Conservation (phyloP, 2,329 filamentous ascomycete genomes). For the Taxawa tesnikishii region DNA sequence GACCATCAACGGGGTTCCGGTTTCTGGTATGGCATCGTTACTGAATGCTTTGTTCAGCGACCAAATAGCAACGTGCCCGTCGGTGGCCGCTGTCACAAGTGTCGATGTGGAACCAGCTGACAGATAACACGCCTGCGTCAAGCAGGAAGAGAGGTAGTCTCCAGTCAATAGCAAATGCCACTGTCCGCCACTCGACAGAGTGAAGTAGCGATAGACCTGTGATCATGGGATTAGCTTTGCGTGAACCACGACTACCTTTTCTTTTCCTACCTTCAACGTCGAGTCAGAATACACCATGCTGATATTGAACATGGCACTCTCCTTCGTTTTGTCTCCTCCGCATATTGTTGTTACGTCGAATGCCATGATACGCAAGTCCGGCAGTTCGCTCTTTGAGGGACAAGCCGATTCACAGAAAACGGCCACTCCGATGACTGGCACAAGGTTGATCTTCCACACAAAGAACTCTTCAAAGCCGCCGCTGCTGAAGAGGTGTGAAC, state of each 20-base stretch:
- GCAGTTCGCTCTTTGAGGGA: constrained; percentile 36
- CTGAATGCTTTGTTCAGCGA: constrained; percentile 2
- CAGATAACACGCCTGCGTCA: constrained; percentile 47
- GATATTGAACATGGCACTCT: constrained; percentile 38
- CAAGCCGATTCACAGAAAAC: constrained; percentile 40
- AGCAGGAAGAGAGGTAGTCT: constrained; percentile 44
- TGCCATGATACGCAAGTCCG: constrained; percentile 68
- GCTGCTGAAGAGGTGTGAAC: constrained; percentile 68
- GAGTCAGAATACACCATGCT: constrained; percentile 78
- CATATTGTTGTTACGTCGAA: constrained; percentile 51
- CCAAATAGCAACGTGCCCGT: constrained; percentile 63
- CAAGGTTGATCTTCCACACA: constrained; percentile 56
- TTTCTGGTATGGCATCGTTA: neutral
- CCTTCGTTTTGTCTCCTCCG: constrained; percentile 11
- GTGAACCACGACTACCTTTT: constrained; percentile 1
- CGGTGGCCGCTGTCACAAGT: constrained; percentile 63
- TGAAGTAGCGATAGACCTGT: constrained; percentile 34
- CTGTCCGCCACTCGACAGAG: constrained; percentile 5
- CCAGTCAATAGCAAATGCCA: constrained; percentile 17
- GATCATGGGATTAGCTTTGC: neutral
- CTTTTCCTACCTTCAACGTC: constrained; percentile 42
- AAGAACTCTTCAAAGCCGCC: constrained; percentile 83
- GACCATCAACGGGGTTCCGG: constrained; percentile 5
- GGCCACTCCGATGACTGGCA: constrained; percentile 42
- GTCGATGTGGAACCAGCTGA: neutral